Evolutionary conservation across 2,329 filamentous ascomycete species (phyloP).

Genomic region (Sporothrix globosa): DNA sequence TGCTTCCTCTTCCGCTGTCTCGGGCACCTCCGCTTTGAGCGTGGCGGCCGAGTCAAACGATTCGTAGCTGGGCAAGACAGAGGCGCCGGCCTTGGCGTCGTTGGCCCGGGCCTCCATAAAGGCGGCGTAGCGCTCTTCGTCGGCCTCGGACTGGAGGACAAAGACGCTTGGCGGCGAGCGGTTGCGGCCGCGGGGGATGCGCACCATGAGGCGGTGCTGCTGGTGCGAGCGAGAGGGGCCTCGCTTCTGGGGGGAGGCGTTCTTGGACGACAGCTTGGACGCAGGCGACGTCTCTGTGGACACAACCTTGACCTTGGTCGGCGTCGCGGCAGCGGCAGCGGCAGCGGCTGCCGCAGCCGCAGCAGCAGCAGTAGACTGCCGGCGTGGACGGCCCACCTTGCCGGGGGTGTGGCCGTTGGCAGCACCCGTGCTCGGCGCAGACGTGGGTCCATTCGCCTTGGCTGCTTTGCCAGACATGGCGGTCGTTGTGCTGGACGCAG

Average conservation of each 20-base stretch:
- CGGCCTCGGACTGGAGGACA: slow-evolving; percentile 27
- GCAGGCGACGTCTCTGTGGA: background rate
- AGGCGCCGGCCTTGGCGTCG: slow-evolving; percentile 26
- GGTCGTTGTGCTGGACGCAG: background rate
- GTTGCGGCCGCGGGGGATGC: slow-evolving; percentile 28
- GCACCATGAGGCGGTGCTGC: slow-evolving; percentile 32
- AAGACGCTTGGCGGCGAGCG: slow-evolving; percentile 33
- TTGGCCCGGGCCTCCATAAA: slow-evolving; percentile 29
- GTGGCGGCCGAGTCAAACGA: slow-evolving; percentile 11
- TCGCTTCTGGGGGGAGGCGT: slow-evolving; percentile 6
- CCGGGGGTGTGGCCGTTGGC: slow-evolving; percentile 24
- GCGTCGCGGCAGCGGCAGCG: background rate
- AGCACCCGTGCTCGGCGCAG: background rate
- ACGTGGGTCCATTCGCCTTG: slow-evolving; percentile 5
- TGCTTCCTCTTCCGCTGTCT: too few relatives aligned
- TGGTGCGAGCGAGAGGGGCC: background rate
- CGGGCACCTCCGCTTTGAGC: background rate
- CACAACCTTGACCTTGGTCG: background rate
- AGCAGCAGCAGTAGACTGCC: background rate
- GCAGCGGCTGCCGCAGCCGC: background rate
- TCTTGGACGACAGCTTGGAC: background rate
- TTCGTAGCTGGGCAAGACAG: slow-evolving; percentile 10
- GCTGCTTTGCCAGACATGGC: background rate
- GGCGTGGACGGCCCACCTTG: slow-evolving; percentile 27
- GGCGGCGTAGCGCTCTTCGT: slow-evolving; percentile 30